Percentiles rank a stretch among this genome's conserved stretches.
These are phyloP conservation scores for Aspergillus sp. DNA, from an alignment of 2,329 filamentous ascomycete genomes.

Conservation along the genomic window DNA sequence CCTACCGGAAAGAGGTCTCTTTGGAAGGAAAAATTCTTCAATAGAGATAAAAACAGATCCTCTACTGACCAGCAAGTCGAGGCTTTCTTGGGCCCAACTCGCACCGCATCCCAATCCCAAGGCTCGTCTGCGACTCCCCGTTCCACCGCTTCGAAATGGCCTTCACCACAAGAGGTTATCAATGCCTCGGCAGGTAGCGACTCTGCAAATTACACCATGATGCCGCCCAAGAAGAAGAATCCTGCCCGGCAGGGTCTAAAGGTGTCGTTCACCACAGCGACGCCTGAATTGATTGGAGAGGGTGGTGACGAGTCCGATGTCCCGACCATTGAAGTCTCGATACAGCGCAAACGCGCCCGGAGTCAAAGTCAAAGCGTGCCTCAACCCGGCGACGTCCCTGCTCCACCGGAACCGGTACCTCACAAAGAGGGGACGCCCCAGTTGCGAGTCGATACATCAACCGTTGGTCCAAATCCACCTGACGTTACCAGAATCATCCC, in stretches of 20 bases:
- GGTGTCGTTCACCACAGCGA: slow-evolving; percentile 66
- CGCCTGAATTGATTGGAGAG: slow-evolving; percentile 78
- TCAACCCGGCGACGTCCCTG: slow-evolving; percentile 8
- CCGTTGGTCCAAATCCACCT: slow-evolving; percentile 10
- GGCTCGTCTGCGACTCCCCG: slow-evolving; percentile 15
- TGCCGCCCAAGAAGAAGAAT: slow-evolving; percentile 28
- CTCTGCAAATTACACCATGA: background rate
- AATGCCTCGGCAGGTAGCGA: background rate
- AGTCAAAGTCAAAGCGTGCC: slow-evolving; percentile 20
- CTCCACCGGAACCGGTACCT: slow-evolving; percentile 7
- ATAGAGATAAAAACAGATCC: slow-evolving; percentile 32
- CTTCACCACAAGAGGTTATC: slow-evolving; percentile 22
- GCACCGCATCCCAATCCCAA: slow-evolving; percentile 29
- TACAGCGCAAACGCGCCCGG: slow-evolving; percentile 28
- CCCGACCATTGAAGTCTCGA: slow-evolving; percentile 65
- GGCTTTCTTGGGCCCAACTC: slow-evolving; percentile 53
- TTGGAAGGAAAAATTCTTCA: slow-evolving; percentile 48
- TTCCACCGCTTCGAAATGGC: slow-evolving; percentile 25
- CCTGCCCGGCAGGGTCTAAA: slow-evolving; percentile 57
- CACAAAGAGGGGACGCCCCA: slow-evolving; percentile 15
- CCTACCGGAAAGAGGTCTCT: slow-evolving; percentile 23
- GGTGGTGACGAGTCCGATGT: slow-evolving; percentile 79
- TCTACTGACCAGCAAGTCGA: slow-evolving; percentile 44
- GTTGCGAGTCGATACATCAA: slow-evolving; percentile 25
- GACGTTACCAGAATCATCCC: slow-evolving; percentile 9